Conservation (phyloP, 768 basidiomycete species). For the Mycena metata region DNA sequence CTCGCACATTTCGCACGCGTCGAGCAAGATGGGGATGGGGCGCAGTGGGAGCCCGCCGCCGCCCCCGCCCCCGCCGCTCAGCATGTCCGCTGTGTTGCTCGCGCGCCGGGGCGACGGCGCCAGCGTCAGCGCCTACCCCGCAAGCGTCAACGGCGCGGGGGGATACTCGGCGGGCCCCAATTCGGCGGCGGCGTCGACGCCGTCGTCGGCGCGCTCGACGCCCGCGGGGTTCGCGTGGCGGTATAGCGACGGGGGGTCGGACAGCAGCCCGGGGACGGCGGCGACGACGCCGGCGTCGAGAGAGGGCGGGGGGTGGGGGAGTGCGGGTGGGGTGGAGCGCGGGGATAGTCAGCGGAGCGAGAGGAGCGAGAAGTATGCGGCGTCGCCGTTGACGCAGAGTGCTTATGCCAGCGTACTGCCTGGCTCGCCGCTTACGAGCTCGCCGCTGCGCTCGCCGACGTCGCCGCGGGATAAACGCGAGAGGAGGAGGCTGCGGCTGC, state of each 20-base stretch:
- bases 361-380: not conserved
- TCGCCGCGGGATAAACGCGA: constrained; percentile 31
- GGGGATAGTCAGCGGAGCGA: constrained; percentile 5
- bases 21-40: not conserved
- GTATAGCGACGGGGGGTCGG: constrained; percentile 9
- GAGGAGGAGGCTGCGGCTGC: constrained; percentile 26
- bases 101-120: constrained; percentile 2
- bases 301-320: not conserved
- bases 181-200: constrained; percentile 15
- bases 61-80: constrained; percentile 34
- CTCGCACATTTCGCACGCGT: not conserved
- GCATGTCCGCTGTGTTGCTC: constrained; percentile 30
- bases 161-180: constrained; percentile 1
- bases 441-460: constrained; percentile 6
- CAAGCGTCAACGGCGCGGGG: not conserved
- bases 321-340: not conserved
- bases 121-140: not conserved
- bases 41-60: constrained; percentile 26
- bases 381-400: constrained; percentile 17
- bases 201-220: constrained; percentile 21
- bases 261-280: constrained; percentile 34
- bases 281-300: constrained; percentile 31
- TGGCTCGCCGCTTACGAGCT: not conserved
- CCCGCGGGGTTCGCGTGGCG: constrained; percentile 23
- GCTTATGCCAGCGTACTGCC: not conserved